A percentile compares a stretch with the other conserved stretches of the same genome.
Conservation (phyloP, 2,329 filamentous ascomycete species). For the Canariomyces notabilis region DNA sequence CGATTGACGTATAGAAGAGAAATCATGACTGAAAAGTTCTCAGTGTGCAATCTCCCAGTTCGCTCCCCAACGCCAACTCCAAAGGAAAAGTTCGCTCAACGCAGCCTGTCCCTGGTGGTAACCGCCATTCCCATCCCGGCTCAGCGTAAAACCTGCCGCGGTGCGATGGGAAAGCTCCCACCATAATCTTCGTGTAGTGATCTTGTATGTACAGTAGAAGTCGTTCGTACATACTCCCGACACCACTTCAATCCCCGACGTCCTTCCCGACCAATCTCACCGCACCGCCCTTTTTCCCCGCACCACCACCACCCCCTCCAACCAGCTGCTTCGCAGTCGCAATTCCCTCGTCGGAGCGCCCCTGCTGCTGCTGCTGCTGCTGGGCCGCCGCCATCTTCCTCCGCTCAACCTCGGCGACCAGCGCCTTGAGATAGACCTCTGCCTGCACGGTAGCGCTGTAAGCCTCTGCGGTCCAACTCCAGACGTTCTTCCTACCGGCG, state of each 20-base stretch:
- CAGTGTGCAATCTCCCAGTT: too few relatives aligned
- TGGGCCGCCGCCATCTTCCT: constrained; percentile 28
- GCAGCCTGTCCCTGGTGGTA: too few relatives aligned
- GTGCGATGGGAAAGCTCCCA: too few relatives aligned
- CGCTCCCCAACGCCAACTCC: too few relatives aligned
- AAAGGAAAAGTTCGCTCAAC: too few relatives aligned
- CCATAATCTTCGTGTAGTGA: too few relatives aligned
- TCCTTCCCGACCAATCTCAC: constrained; percentile 21
- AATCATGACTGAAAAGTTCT: too few relatives aligned
- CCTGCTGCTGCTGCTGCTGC: not conserved
- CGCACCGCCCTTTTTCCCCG: constrained; percentile 2
- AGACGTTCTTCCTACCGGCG: constrained; percentile 64
- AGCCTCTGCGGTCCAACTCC: constrained; percentile 76
- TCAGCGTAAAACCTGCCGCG: too few relatives aligned
- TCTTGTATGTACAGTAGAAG: not conserved
- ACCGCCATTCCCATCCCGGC: too few relatives aligned
- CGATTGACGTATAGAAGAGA: too few relatives aligned
- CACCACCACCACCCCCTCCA: not conserved
- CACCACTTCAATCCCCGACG: constrained; percentile 14
- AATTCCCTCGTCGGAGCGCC: not conserved
- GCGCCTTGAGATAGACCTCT: constrained; percentile 75
- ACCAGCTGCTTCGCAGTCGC: not conserved
- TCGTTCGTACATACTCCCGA: not conserved
- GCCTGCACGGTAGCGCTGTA: constrained; percentile 79
- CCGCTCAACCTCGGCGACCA: constrained; percentile 68